Conservation (phyloP, 768 basidiomycete genomes). For the Kwoniella dejecticola region DNA sequence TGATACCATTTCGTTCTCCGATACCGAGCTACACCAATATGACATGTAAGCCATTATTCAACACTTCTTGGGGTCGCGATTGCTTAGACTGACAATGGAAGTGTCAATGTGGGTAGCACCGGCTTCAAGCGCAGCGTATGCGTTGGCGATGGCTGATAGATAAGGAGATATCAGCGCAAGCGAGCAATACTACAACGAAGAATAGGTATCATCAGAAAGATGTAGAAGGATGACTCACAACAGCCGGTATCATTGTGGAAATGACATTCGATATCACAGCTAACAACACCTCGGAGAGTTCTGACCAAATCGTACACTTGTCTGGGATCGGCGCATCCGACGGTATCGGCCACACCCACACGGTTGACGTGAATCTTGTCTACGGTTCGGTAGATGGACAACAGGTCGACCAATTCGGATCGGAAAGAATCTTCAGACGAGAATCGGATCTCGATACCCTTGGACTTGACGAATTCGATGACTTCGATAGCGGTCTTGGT, state of each 20-base stretch:
- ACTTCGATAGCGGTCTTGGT: conserved; percentile 97
- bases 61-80: too few species aligned
- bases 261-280: conserved; percentile 96
- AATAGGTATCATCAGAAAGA: too few species aligned
- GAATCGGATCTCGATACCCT: conserved; percentile 99
- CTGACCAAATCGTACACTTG: conserved; percentile 98
- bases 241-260: conserved; percentile 91
- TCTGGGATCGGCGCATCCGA: conserved; percentile 96
- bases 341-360: conserved; percentile 98
- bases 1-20: conserved; percentile 98
- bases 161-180: too few species aligned
- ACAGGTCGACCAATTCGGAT: conserved; percentile 95
- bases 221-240: conserved; percentile 66
- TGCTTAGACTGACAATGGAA: conserved; percentile 58
- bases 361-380: conserved; percentile 99
- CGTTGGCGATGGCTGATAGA: conserved; percentile 97
- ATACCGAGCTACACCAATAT: conserved; percentile 76
- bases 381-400: conserved; percentile 98
- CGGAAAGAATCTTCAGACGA: conserved; percentile 99
- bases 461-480: conserved; percentile 98
- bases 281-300: conserved; percentile 92
- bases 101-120: conserved; percentile 99
- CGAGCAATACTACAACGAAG: too few species aligned
- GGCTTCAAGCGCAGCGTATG: conserved; percentile 95
- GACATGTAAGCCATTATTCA: too few species aligned